Conservation (phyloP, 345 rosid genomes). For the Sonneratia caseolaris region DNA sequence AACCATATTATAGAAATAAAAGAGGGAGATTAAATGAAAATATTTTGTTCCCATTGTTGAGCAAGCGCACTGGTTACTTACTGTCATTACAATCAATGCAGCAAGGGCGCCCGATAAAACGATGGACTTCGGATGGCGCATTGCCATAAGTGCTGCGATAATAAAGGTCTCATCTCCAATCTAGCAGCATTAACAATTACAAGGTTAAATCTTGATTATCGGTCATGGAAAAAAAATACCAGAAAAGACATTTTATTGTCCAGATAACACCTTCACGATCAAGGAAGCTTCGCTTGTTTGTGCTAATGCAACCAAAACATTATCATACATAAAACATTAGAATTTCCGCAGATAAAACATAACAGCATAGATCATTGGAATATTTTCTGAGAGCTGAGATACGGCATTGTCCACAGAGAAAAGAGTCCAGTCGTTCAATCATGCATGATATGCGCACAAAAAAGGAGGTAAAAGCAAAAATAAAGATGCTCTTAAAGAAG, state of each 20-base stretch:
- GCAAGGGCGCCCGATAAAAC: slow-evolving; percentile 89
- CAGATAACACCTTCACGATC: background rate
- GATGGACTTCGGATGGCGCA: slow-evolving; percentile 95
- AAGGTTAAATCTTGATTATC: background rate
- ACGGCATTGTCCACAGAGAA: background rate
- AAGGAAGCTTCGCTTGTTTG: background rate
- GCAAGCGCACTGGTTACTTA: slow-evolving; percentile 27
- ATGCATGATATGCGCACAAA: background rate
- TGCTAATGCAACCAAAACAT: background rate
- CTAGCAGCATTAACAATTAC: slow-evolving; percentile 24
- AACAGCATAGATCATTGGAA: background rate
- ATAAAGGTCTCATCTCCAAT: slow-evolving; percentile 99
- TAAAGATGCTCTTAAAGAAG: background rate
- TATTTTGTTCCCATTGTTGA: background rate
- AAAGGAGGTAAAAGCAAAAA: background rate
- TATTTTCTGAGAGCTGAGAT: background rate
- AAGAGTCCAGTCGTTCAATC: background rate
- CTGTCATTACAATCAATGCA: slow-evolving; percentile 95
- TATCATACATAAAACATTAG: background rate
- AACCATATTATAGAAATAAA: background rate
- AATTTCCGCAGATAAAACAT: background rate
- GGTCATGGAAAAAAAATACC: background rate
- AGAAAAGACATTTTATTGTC: background rate
- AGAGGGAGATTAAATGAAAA: background rate
- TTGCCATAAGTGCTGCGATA: slow-evolving; percentile 99